Percentiles rank a stretch among this genome's conserved stretches.
phyloP scores from a whole-genome alignment of 2,329 filamentous ascomycete genomes.

The Tolypocladium nubicola region DNA sequence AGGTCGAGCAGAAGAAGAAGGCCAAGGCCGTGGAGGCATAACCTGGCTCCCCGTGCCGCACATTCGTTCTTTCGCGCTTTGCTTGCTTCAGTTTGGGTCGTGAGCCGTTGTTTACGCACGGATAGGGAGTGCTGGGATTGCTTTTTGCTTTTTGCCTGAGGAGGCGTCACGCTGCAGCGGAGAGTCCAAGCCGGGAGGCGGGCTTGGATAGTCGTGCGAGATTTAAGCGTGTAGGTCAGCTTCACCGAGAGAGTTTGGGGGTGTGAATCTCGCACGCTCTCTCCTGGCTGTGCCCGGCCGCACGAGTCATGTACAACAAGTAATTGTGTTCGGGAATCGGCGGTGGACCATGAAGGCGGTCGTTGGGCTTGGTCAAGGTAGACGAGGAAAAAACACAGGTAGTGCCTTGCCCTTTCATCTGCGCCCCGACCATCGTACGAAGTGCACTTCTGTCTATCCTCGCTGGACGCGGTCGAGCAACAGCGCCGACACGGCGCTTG shows the following conservation, averaged over 20 bases:
- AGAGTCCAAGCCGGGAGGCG: not conserved
- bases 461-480: too few relatives aligned
- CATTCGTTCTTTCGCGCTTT: conserved; percentile 8
- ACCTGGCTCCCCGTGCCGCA: conserved; percentile 2
- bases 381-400: not conserved
- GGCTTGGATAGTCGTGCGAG: not conserved
- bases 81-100: conserved; percentile 1
- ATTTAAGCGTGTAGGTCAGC: not conserved
- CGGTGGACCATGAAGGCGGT: not conserved
- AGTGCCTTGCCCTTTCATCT: not conserved
- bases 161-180: not conserved
- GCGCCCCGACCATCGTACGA: too few relatives aligned
- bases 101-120: not conserved
- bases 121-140: conserved; percentile 2
- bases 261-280: not conserved
- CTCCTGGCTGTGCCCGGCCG: not conserved
- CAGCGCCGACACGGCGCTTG: too few relatives aligned
- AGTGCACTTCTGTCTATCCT: too few relatives aligned
- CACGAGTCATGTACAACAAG: not conserved
- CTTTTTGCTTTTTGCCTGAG: not conserved
- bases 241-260: not conserved
- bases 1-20: conserved; percentile 98
- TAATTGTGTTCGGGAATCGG: not conserved
- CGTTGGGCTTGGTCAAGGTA: not conserved
- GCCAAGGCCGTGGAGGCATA: conserved; percentile 41